Evolutionary conservation across 2,329 filamentous ascomycete genomes (phyloP).

Genomic region (Grosmannia huntii): DNA sequence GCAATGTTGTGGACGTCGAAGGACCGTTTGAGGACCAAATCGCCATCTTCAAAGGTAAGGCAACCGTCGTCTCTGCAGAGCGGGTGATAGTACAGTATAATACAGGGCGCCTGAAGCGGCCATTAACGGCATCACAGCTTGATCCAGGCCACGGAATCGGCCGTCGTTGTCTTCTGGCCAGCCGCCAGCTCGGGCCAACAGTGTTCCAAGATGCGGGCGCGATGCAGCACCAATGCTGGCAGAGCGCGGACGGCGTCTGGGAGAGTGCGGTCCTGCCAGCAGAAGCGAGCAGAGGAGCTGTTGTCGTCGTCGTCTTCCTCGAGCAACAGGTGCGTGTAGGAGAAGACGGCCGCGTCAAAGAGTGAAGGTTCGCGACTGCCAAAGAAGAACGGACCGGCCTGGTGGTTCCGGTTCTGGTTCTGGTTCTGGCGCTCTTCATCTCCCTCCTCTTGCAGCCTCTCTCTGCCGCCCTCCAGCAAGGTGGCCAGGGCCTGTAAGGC

Average conservation of each 20-base stretch:
- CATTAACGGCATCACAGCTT: slow-evolving; percentile 1
- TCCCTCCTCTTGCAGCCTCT: neutral
- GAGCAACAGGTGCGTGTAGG: slow-evolving; percentile 74
- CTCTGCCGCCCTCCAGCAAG: slow-evolving; percentile 18
- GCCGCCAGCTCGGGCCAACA: slow-evolving; percentile 14
- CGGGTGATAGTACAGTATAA: no score
- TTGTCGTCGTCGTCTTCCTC: slow-evolving; percentile 24
- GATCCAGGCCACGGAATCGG: slow-evolving; percentile 6
- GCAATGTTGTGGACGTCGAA: no score
- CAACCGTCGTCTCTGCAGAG: no score
- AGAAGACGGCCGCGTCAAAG: slow-evolving; percentile 83
- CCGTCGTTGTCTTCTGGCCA: neutral
- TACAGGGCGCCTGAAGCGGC: no score
- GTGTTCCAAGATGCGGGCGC: slow-evolving; percentile 26
- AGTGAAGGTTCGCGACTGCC: slow-evolving; percentile 54
- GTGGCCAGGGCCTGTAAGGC: slow-evolving; percentile 34
- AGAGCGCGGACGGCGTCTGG: slow-evolving; percentile 41
- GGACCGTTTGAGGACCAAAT: no score
- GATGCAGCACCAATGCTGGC: slow-evolving; percentile 52
- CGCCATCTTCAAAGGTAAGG: no score
- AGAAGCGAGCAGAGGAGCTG: slow-evolving; percentile 22
- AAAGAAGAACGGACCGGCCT: slow-evolving; percentile 32
- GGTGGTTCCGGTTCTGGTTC: slow-evolving; percentile 5
- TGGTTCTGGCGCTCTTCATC: neutral
- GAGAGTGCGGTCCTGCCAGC: slow-evolving; percentile 53